Percentiles rank a stretch among this genome's conserved stretches.
These are phyloP conservation scores for Auriscalpium orientale DNA, from an alignment of 768 basidiomycete species.

Conservation along the genomic window DNA sequence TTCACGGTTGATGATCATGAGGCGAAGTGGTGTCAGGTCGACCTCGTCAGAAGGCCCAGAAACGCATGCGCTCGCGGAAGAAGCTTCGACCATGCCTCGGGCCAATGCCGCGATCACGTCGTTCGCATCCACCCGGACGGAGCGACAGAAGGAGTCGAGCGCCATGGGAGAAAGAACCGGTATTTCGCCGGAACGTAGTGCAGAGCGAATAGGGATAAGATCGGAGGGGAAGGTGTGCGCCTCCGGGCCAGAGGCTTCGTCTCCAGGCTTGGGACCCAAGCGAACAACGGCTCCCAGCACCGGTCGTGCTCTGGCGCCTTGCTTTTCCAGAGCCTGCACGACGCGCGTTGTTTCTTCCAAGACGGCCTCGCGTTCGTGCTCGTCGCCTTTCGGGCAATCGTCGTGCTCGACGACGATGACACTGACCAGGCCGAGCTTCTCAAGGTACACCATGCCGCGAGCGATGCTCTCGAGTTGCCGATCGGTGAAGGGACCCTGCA, in stretches of 20 bases:
- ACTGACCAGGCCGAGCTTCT: slow-evolving; percentile 91
- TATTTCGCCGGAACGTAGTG: slow-evolving; percentile 89
- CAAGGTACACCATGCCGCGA: slow-evolving; percentile 88
- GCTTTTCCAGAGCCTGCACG: slow-evolving; percentile 72
- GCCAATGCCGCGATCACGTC: slow-evolving; percentile 84
- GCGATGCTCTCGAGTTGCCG: slow-evolving; percentile 90
- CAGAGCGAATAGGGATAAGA: slow-evolving; percentile 77
- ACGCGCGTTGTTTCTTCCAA: slow-evolving; percentile 82
- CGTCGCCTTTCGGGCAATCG: slow-evolving; percentile 56
- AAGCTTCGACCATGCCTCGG: slow-evolving; percentile 67
- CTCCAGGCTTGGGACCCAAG: slow-evolving; percentile 65
- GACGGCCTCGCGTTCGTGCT: slow-evolving; percentile 58
- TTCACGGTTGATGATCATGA: slow-evolving; percentile 96
- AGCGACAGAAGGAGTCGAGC: slow-evolving; percentile 83
- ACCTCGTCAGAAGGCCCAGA: slow-evolving; percentile 38
- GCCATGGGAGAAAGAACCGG: slow-evolving; percentile 93
- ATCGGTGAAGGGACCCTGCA: slow-evolving; percentile 94
- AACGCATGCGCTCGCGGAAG: slow-evolving; percentile 35
- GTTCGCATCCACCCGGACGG: slow-evolving; percentile 79
- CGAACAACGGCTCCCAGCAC: slow-evolving; percentile 81
- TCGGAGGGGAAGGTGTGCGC: slow-evolving; percentile 77
- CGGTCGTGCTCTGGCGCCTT: slow-evolving; percentile 83
- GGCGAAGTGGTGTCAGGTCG: slow-evolving; percentile 87
- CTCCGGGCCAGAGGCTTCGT: slow-evolving; percentile 47
- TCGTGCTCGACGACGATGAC: slow-evolving; percentile 95